Evolutionary conservation across 306 rosid species (phyloP).

Genomic region (Trifolium repens): DNA sequence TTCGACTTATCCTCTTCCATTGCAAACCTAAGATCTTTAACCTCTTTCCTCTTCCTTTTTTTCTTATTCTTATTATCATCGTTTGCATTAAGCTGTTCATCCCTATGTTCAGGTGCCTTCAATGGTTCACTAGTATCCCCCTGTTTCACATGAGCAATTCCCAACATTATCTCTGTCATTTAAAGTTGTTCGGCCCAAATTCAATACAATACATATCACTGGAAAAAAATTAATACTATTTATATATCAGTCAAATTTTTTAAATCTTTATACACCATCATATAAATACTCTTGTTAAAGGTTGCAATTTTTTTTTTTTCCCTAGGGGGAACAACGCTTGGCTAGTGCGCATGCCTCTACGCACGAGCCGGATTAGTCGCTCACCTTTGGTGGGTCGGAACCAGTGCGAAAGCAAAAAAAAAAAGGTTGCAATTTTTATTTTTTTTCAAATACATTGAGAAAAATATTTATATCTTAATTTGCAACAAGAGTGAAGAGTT

Average conservation of each 20-base stretch:
- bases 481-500: background rate
- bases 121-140: slow-evolving; percentile 38
- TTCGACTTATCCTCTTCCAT: slow-evolving; percentile 49
- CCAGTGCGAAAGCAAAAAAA: too few species aligned
- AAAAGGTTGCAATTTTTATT: background rate
- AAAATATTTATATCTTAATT: slow-evolving; percentile 1
- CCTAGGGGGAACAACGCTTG: too few species aligned
- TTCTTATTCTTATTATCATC: slow-evolving; percentile 81
- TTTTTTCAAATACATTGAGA: background rate
- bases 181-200: slow-evolving; percentile 43
- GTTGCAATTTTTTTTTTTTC: background rate
- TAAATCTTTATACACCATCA: slow-evolving; percentile 14
- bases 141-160: slow-evolving; percentile 41
- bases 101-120: slow-evolving; percentile 38
- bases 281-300: background rate
- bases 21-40: slow-evolving; percentile 80
- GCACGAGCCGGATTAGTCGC: too few species aligned
- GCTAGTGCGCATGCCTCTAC: too few species aligned
- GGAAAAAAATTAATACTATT: background rate
- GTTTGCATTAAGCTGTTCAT: slow-evolving; percentile 32
- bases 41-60: slow-evolving; percentile 78
- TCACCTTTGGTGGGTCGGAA: too few species aligned
- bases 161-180: slow-evolving; percentile 41
- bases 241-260: background rate
- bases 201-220: background rate